These are phyloP conservation scores for Fraxinus quadrangulata DNA, from an alignment of 257 asterid species.

Conservation along the genomic window DNA sequence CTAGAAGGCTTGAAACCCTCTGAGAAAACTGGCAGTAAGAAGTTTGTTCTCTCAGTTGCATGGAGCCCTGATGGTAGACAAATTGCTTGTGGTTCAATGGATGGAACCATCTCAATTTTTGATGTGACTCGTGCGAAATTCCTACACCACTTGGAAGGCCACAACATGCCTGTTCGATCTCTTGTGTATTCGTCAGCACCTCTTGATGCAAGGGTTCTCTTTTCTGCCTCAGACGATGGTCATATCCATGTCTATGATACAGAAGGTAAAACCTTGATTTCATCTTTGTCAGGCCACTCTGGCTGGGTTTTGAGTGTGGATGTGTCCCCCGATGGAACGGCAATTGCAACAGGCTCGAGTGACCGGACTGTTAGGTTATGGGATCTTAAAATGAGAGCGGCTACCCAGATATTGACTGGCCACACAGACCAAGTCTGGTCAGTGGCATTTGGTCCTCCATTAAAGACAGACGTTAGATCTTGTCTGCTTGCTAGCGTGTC, in stretches of 20 bases:
- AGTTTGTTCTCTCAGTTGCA: constrained; percentile 91
- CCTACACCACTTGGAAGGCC: constrained; percentile 92
- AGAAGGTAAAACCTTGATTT: constrained; percentile 67
- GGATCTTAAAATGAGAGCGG: constrained; percentile 96
- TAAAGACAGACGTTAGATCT: constrained; percentile 53
- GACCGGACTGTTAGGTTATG: constrained; percentile 81
- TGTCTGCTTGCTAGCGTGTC: constrained; percentile 91
- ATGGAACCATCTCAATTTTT: constrained; percentile 88
- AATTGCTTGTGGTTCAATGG: constrained; percentile 87
- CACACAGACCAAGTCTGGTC: constrained; percentile 95
- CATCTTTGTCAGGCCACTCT: constrained; percentile 82
- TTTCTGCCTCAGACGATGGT: constrained; percentile 92
- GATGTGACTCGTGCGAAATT: constrained; percentile 80
- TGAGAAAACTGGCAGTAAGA: constrained; percentile 73
- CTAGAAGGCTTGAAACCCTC: constrained; percentile 75
- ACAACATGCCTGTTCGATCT: constrained; percentile 86
- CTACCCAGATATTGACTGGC: constrained; percentile 75
- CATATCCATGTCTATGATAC: constrained; percentile 87
- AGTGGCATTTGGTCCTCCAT: constrained; percentile 83
- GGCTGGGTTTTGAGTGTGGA: constrained; percentile 94
- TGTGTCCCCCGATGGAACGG: constrained; percentile 84
- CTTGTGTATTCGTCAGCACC: constrained; percentile 85
- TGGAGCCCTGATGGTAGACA: constrained; percentile 89
- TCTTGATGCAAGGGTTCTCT: constrained; percentile 76
- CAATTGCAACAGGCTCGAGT: constrained; percentile 88